These are phyloP conservation scores for Uncinocarpus reesii DNA, from an alignment of 2,329 filamentous ascomycete species.

Conservation along the genomic window DNA sequence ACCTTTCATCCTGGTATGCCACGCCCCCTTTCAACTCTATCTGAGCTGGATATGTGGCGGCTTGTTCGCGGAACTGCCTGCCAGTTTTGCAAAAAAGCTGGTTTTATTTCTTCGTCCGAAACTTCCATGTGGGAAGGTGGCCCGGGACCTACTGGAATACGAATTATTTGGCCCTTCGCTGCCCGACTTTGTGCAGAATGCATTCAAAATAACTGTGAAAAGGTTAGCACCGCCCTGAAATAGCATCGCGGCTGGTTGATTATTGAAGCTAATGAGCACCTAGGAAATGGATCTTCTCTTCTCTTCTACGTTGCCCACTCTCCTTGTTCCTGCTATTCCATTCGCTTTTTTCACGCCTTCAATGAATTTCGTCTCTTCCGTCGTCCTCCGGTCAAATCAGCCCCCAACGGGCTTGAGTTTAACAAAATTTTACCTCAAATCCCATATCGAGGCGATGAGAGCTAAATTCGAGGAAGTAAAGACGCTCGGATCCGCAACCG, in stretches of 20 bases:
- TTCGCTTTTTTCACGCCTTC: conserved; percentile 56
- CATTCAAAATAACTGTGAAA: conserved; percentile 50
- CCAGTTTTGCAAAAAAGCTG: conserved; percentile 53
- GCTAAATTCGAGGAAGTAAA: conserved; percentile 54
- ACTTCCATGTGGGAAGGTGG: conserved; percentile 48
- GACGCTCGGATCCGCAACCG: conserved; percentile 55
- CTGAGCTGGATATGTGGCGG: conserved; percentile 68
- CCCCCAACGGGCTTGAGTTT: conserved; percentile 43
- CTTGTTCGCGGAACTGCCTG: conserved; percentile 54
- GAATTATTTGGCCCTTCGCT: conserved; percentile 61
- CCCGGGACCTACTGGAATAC: conserved; percentile 51
- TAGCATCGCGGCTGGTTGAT: not conserved
- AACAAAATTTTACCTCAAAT: conserved; percentile 55
- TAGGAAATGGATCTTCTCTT: conserved; percentile 63
- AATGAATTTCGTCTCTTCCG: conserved; percentile 50
- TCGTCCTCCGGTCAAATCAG: conserved; percentile 42
- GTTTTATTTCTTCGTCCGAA: conserved; percentile 20
- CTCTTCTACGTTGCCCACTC: conserved; percentile 49
- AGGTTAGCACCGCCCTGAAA: conserved; percentile 44
- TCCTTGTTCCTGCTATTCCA: conserved; percentile 58
- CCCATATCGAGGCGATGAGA: conserved; percentile 53
- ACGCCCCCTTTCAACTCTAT: conserved; percentile 52
- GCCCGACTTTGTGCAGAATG: conserved; percentile 58
- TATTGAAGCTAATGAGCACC: conserved; percentile 20
- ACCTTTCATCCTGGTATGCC: conserved; percentile 58